Evolutionary conservation across 257 asterid species (phyloP), one percentile per base, ranked within the genome.

Genomic region (Rubia yunnanensis): DNA sequence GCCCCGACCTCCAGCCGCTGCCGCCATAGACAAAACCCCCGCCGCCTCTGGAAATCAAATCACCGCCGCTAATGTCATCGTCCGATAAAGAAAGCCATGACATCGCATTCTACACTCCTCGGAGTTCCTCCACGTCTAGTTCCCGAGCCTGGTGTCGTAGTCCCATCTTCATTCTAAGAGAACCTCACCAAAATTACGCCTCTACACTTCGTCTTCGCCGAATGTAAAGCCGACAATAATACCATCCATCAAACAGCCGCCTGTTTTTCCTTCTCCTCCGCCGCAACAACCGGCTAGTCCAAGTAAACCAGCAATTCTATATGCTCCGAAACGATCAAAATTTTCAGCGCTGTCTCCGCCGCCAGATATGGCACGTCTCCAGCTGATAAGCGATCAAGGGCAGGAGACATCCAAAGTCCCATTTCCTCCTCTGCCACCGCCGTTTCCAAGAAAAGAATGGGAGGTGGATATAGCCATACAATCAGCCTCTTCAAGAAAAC

Each of bases 1-100:
- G 98, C 58, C 98, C 98, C 18, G 98, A 92, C 64, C 98, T 89
- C 39, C 98, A 92, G 74, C 98, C 98, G 9, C 79, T 92, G 73
- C 98, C 98, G 57, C 97, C 97, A 13, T 39, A 89, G 70, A 79
- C 81, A 59, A 89, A 87, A 74, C 95, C 89, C 0, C 91, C n/a
- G n/a, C n/a, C n/a, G n/a, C n/a, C n/a, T n/a, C n/a, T n/a, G n/a
- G n/a, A n/a, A n/a, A n/a, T n/a, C 85, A 76, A 73, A 53, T 87
- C 96, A 28, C 95, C 97, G 7, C 95, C 99, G 8, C 91, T 96
- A 3, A 82, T 87, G 89, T 81, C 99, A 34, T 89, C 97, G 27
- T 89, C 97, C 10, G 97, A 89, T 24, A 96, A 92, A 54, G 98
- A 91, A 72, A 81, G 92, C 54, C 84, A 78, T 31, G 95, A 81